These are phyloP conservation scores for Neltuma alba DNA, from an alignment of 306 rosid species.

Conservation along the genomic window DNA sequence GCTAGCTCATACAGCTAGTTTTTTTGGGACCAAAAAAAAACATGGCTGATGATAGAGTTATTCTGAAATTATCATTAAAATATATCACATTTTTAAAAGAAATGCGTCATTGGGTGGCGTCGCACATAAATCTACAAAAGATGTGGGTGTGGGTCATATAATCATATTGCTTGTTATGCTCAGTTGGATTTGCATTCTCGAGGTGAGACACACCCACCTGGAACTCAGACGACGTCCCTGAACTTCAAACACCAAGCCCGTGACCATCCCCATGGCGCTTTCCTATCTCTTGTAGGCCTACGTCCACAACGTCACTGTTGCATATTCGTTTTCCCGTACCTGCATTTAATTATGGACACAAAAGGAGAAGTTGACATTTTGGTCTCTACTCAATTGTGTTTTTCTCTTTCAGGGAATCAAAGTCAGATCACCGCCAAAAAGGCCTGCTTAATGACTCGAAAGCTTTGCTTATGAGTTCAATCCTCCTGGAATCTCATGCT, in stretches of 20 bases:
- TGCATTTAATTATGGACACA: neutral
- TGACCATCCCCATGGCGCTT: neutral
- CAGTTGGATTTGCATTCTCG: neutral
- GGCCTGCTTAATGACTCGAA: too few species aligned
- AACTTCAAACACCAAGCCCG: neutral
- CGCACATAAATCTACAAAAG: conserved; percentile 6
- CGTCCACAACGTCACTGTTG: neutral
- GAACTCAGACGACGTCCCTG: conserved; percentile 14
- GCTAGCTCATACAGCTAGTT: conserved; percentile 11
- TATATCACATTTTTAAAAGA: too few species aligned
- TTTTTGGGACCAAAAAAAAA: neutral
- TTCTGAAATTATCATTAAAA: neutral
- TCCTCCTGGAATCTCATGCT: too few species aligned
- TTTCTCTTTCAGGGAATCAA: neutral
- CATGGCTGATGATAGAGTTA: neutral
- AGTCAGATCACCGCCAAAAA: neutral
- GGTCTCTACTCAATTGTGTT: neutral
- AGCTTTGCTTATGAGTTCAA: too few species aligned
- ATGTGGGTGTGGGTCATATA: conserved; percentile 45
- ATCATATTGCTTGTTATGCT: conserved; percentile 29
- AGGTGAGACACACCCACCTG: conserved; percentile 11
- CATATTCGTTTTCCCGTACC: neutral
- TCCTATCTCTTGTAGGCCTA: neutral
- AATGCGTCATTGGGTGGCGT: conserved; percentile 17
- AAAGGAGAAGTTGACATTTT: neutral